Percentiles rank a stretch among this genome's conserved stretches.
Conservation (phyloP, 176 grass and related monocot species). For the Eleusine indica region DNA sequence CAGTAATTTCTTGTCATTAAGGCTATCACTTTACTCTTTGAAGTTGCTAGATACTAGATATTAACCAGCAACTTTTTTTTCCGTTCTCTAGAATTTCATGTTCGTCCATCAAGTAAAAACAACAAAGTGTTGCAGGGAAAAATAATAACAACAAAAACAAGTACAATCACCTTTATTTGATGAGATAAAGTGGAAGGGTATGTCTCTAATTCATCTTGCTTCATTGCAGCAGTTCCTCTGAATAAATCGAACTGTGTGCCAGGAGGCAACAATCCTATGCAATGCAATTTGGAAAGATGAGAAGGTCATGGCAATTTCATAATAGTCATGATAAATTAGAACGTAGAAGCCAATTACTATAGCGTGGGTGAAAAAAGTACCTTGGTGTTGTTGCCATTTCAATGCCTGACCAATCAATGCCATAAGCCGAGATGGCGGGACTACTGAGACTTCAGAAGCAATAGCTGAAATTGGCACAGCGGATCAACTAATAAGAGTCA, state of each 20-base stretch:
- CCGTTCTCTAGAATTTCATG: neutral
- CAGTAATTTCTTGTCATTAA: neutral
- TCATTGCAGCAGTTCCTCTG: conserved; percentile 98
- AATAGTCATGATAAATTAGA: neutral
- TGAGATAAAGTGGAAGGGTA: conserved; percentile 81
- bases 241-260: conserved; percentile 99
- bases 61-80: neutral
- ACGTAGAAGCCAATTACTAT: conserved; percentile 10
- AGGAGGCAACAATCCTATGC: conserved; percentile 82
- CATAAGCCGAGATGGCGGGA: conserved; percentile 93
- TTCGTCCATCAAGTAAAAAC: conserved; percentile 21
- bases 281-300: conserved; percentile 18
- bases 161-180: conserved; percentile 85
- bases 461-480: conserved; percentile 59
- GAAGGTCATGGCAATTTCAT: conserved; percentile 33
- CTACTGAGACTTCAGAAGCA: conserved; percentile 95
- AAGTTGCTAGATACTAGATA: conserved; percentile 17
- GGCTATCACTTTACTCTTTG: conserved; percentile 21
- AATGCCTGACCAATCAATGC: conserved; percentile 96
- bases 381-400: conserved; percentile 99
- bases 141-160: neutral
- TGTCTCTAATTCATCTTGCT: conserved; percentile 94
- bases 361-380: conserved; percentile 42
- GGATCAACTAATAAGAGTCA: conserved; percentile 3
- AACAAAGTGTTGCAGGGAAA: conserved; percentile 14